A percentile compares a stretch with the other conserved stretches of the same genome.
Evolutionary conservation across 176 grass and related monocot genomes (phyloP).

Genomic region (Musa beccarii): DNA sequence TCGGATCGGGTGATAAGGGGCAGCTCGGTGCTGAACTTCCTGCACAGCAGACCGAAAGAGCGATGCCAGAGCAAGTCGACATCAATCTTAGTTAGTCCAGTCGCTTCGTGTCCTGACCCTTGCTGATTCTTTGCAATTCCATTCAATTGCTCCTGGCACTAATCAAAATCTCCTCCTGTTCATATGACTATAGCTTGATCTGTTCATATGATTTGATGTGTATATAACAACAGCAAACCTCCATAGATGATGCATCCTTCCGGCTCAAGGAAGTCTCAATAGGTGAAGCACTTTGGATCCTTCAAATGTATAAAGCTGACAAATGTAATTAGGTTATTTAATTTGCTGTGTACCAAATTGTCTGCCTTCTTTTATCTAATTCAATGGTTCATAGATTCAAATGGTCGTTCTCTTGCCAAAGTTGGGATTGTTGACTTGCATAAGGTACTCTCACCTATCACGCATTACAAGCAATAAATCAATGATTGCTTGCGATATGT

Average conservation of each 20-base stretch:
- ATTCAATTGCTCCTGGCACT: not conserved
- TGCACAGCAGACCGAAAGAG: slow-evolving; percentile 66
- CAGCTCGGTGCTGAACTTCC: slow-evolving; percentile 74
- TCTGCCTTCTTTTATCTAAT: not conserved
- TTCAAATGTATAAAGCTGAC: not conserved
- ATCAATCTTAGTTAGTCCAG: slow-evolving; percentile 46
- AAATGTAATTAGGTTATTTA: not conserved
- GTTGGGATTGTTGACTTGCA: not conserved
- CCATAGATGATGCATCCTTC: not conserved
- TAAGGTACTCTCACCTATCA: not conserved
- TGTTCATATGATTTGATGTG: slow-evolving; percentile 11
- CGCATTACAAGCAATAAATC: not conserved
- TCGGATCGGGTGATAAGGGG: slow-evolving; percentile 75
- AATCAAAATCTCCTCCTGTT: not conserved
- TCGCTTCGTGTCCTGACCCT: not conserved
- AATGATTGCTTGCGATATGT: not conserved
- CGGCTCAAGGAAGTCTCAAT: slow-evolving; percentile 1
- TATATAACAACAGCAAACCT: slow-evolving; percentile 4
- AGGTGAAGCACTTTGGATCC: not conserved
- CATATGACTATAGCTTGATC: not conserved
- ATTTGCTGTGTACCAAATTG: not conserved
- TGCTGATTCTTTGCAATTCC: slow-evolving; percentile 12
- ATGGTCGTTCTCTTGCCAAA: not conserved
- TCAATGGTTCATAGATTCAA: not conserved
- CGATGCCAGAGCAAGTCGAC: slow-evolving; percentile 49